Evolutionary conservation across 352 stramenopile species (phyloP).

Genomic region (Elongisporangium prolatum): DNA sequence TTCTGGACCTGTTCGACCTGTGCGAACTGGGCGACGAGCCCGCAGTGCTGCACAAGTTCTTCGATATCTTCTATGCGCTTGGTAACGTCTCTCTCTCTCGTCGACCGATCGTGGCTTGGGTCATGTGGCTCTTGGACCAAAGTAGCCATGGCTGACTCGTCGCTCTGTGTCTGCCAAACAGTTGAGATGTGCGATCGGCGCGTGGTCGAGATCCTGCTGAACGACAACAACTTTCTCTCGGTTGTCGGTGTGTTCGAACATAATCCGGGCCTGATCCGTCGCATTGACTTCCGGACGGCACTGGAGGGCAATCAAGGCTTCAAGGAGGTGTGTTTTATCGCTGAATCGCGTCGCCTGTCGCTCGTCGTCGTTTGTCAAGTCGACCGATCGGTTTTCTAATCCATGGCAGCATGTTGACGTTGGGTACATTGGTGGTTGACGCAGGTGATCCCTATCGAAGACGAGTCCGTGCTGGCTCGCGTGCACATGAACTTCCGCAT

Average conservation of each 20-base stretch:
- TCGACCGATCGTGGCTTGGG: neutral
- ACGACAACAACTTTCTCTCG: constrained; percentile 73
- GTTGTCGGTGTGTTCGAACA: constrained; percentile 78
- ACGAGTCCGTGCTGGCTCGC: constrained; percentile 49
- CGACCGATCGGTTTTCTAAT: neutral
- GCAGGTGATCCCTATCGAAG: constrained; percentile 69
- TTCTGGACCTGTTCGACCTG: constrained; percentile 72
- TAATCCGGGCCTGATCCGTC: constrained; percentile 67
- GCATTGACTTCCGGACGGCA: constrained; percentile 69
- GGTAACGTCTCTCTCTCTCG: constrained; percentile 14
- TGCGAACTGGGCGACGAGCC: constrained; percentile 63
- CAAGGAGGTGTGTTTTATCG: constrained; percentile 38
- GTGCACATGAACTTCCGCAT: constrained; percentile 87
- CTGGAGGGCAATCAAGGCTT: constrained; percentile 59
- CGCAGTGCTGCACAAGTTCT: constrained; percentile 52
- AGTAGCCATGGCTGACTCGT: too few relatives aligned
- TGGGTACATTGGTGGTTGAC: neutral
- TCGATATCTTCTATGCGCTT: constrained; percentile 73
- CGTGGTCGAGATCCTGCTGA: constrained; percentile 67
- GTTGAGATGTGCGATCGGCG: constrained; percentile 71
- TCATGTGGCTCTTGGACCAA: neutral
- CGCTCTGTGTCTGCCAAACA: constrained; percentile 12
- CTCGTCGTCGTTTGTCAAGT: neutral
- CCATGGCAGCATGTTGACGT: neutral
- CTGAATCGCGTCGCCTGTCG: neutral